Percentiles rank a stretch among this genome's conserved stretches.
These are phyloP conservation scores for Mycena latifolia DNA, from an alignment of 768 basidiomycete species.

Conservation along the genomic window DNA sequence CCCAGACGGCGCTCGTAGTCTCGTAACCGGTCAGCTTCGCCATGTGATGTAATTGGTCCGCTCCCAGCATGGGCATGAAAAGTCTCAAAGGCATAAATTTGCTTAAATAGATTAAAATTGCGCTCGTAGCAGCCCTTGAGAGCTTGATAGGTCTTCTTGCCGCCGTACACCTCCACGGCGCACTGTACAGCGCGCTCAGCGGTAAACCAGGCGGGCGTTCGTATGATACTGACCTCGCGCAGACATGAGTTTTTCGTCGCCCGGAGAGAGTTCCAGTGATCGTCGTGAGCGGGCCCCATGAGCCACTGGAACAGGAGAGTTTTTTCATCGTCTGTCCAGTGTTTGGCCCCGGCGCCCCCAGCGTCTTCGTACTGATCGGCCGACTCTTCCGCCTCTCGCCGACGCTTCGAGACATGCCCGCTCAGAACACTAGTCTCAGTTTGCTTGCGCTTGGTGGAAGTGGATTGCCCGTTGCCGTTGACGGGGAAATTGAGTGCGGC, in stretches of 20 bases:
- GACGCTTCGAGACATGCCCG: conserved; percentile 58
- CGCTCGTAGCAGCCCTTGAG: conserved; percentile 89
- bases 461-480: conserved; percentile 34
- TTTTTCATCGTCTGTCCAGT: conserved; percentile 90
- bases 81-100: conserved; percentile 79
- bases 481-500: conserved; percentile 51
- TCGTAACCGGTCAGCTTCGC: conserved; percentile 74
- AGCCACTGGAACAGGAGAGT: conserved; percentile 83
- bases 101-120: conserved; percentile 88
- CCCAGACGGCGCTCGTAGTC: conserved; percentile 82
- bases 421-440: conserved; percentile 49
- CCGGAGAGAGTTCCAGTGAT: conserved; percentile 82
- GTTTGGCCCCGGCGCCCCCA: conserved; percentile 75
- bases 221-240: conserved; percentile 65
- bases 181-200: conserved; percentile 59
- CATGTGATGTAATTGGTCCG: conserved; percentile 54
- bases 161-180: conserved; percentile 75
- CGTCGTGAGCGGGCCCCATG: conserved; percentile 77
- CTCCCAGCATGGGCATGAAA: conserved; percentile 55
- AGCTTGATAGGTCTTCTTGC: conserved; percentile 86
- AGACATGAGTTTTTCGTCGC: conserved; percentile 88
- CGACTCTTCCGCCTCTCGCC: conserved; percentile 57
- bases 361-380: conserved; percentile 61
- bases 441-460: conserved; percentile 66
- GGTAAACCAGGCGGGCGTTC: conserved; percentile 13